Conservation (phyloP, 192 early-diverging fungal genomes). For the Podochytrium sp. region DNA sequence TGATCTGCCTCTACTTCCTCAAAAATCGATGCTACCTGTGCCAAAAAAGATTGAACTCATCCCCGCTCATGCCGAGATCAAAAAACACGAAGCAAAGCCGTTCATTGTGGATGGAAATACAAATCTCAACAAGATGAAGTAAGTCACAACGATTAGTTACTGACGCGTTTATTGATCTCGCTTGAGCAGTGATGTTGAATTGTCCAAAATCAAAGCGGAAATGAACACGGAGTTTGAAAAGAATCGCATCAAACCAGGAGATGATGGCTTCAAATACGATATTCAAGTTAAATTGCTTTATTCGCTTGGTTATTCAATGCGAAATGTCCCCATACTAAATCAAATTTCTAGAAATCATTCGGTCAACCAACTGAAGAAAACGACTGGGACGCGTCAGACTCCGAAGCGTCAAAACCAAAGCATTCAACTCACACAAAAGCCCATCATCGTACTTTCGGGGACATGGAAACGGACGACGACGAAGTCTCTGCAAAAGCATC, state of each 20-base stretch:
- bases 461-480: slow-evolving; percentile 6
- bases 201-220: slow-evolving; percentile 27
- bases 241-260: slow-evolving; percentile 32
- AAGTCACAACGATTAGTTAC: too few species aligned
- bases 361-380: slow-evolving; percentile 33
- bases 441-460: neutral
- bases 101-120: slow-evolving; percentile 30
- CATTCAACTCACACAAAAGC: too few species aligned
- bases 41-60: neutral
- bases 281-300: slow-evolving; percentile 37
- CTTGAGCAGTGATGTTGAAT: slow-evolving; percentile 39
- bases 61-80: neutral
- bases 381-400: slow-evolving; percentile 43
- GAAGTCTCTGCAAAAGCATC: slow-evolving; percentile 30
- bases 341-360: slow-evolving; percentile 37
- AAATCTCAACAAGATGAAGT: slow-evolving; percentile 44
- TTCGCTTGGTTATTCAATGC: neutral
- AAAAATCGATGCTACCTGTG: too few species aligned
- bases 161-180: too few species aligned
- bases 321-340: neutral
- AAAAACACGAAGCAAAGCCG: neutral
- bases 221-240: slow-evolving; percentile 44
- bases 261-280: slow-evolving; percentile 42
- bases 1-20: neutral
- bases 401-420: slow-evolving; percentile 1